Evolutionary conservation across 352 stramenopile species (phyloP), one percentile per base, ranked within the genome.

Genomic region (Globisporangium nagaii): DNA sequence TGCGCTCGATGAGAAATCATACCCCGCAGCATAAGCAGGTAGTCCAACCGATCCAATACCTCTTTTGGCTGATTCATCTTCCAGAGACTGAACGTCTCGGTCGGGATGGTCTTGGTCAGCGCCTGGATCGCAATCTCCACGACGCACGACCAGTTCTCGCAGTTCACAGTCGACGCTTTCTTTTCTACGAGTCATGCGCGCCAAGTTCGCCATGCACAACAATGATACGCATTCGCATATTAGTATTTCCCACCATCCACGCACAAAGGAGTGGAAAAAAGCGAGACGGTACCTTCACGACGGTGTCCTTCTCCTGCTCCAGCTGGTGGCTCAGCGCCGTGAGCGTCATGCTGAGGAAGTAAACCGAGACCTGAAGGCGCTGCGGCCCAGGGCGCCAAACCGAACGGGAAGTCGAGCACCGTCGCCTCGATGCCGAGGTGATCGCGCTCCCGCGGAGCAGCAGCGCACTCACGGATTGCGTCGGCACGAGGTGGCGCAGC

Each of bases 51-150:
- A 4, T 15, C 31, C n/a, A 25, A 7, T 27, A 86, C 79, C 66
- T 90, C 82, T 53, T 93, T 79, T 1, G 82, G 82, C 4, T 87
- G 60, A 20, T 87, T 89, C 78, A 89, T 90, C 41, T 77, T 75
- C 82, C 82, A 93, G 45, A 93, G 70, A 17, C 61, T 54, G 39
- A 90, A 90, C 2, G 72, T 87, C 35, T 76, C 64, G 10, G 81
- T 66, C 55, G 66, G 76, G 31, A 91, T 69, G 7, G 78, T 88
- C 28, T 79, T 80, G 34, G 49, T 80, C 13, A 91, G 73, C 32
- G 74, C 72, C 4, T 77, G 62, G 42, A 89, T 65, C 15, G 73
- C 71, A 11, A 57, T 74, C 40, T 90, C 80, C 20, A 86, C 63
- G 25, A 86, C 73, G 56, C 86, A 84, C 19, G 64, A 67, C 80